Base-by-base conservation (phyloP, 495 filamentous ascomycete genomes). In the Bacidia rubella region DNA sequence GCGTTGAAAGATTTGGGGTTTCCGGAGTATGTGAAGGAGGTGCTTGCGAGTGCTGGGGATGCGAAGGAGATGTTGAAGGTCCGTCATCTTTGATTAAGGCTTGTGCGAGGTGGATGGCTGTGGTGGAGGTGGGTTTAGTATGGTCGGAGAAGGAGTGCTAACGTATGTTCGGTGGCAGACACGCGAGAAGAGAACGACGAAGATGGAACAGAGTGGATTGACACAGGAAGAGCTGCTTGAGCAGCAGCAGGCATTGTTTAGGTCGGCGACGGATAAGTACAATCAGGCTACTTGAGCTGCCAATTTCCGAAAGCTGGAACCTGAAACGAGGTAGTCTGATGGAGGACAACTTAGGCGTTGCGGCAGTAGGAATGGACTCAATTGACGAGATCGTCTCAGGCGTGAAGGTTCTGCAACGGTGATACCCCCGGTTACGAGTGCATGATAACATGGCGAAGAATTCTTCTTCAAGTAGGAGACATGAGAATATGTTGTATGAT, bases 171-270 rank as follows among this genome's bases (percentile, higher is more conserved):
- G 29, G 22, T 47, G 51, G 51, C 56, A 98, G 90, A 85, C 81
- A 3, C 84, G 93, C 24, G 92, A 98, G 72, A 95, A 94, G 76
- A 94, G 94, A 63, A 82, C 90, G 56, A 93, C 86, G 67, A 97
- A 96, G 69, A 85, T 96, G 68, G 92, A 95, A 62, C 81, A 87
- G 63, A 94, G 87, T 63, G 92, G 92, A 2, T 65, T 97, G 67
- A 83, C 83, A 0, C 77, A 94, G 64, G 92, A 93, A 60, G 83
- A 98, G 66, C 76, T 98, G 20, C 74, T 94, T 41, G 77, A 82
- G 11, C 78, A 95, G 56, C 92, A 98, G 62, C 80, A 89, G 70
- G 86, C 92, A 64, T 77, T 95, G 61, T 98, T 98, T 65, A 78
- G 82, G 27, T 82, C 79, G 24, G 93, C 92, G 24, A 81, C 76